A percentile compares a stretch with the other conserved stretches of the same genome.
These are phyloP conservation scores for Calonectria leucothoes DNA, from an alignment of 2,329 filamentous ascomycete species.

Conservation along the genomic window DNA sequence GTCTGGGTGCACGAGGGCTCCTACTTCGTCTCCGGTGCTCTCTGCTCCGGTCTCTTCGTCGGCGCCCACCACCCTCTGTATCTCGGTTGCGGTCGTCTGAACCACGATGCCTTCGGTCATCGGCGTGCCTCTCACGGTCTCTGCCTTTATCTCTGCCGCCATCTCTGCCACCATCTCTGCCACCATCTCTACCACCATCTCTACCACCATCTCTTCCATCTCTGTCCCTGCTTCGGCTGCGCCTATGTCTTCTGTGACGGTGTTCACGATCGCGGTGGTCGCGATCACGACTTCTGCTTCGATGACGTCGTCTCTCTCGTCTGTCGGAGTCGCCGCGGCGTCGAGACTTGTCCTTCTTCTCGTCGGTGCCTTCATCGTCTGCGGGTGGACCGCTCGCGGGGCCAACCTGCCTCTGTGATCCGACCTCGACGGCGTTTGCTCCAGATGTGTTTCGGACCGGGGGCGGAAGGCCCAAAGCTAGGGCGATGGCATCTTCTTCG, in stretches of 20 bases:
- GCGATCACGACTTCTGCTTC: constrained; percentile 52
- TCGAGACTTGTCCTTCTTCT: constrained; percentile 43
- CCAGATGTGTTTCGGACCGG: constrained; percentile 69
- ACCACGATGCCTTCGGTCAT: constrained; percentile 31
- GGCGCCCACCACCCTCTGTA: constrained; percentile 26
- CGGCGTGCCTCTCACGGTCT: constrained; percentile 19
- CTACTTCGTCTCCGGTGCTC: constrained; percentile 29
- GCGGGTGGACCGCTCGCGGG: constrained; percentile 39
- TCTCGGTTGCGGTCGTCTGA: constrained; percentile 20
- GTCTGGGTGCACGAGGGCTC: constrained; percentile 19
- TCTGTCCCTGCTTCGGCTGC: constrained; percentile 47
- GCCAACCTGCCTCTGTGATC: constrained; percentile 50
- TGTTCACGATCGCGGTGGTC: constrained; percentile 42
- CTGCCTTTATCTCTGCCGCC: constrained; percentile 31
- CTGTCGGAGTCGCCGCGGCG: constrained; percentile 47
- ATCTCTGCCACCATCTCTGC: too few relatives aligned
- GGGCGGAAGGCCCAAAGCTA: constrained; percentile 83
- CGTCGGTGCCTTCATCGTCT: constrained; percentile 38
- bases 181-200: constrained; percentile 28
- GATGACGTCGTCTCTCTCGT: constrained; percentile 47
- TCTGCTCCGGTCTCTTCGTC: constrained; percentile 33
- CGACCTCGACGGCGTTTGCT: constrained; percentile 77
- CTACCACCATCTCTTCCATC: too few relatives aligned
- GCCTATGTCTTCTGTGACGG: constrained; percentile 46
- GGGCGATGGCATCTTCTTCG: constrained; percentile 90